Evolutionary conservation across 495 filamentous ascomycete genomes (phyloP).

Genomic region (Daldinia grandis): DNA sequence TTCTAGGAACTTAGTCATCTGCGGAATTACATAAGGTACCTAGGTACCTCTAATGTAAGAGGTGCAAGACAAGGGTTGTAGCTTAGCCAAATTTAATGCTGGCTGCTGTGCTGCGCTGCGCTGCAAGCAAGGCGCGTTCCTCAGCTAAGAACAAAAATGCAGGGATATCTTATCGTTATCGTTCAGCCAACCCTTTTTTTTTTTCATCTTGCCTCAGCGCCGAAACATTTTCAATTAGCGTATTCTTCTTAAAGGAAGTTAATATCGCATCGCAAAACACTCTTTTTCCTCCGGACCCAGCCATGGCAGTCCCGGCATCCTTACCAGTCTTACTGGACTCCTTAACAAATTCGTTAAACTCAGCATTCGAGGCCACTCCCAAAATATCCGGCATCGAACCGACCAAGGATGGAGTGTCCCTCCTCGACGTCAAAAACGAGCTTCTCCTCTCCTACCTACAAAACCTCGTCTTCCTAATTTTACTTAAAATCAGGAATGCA

Average conservation of each 20-base stretch:
- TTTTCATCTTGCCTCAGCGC: conserved; percentile 1
- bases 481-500: conserved; percentile 77
- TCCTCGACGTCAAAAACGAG: conserved; percentile 94
- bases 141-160: background rate
- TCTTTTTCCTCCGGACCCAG: background rate
- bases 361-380: conserved; percentile 68
- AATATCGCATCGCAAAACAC: background rate
- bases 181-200: conserved; percentile 8
- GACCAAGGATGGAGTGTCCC: conserved; percentile 86
- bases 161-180: conserved; percentile 34
- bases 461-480: conserved; percentile 87
- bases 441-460: conserved; percentile 94
- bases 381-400: conserved; percentile 64
- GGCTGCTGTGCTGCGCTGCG: background rate
- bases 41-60: too few relatives aligned
- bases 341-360: conserved; percentile 68
- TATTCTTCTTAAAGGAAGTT: background rate
- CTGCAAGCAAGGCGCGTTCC: background rate
- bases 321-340: conserved; percentile 68
- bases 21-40: background rate
- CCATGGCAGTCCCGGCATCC: conserved; percentile 60
- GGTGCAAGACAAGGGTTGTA: background rate
- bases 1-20: background rate
- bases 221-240: conserved; percentile 14
- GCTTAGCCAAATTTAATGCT: too few relatives aligned